These are phyloP conservation scores for Maudiozyma turicensis DNA, from an alignment of 805 yeast genomes.

Conservation along the genomic window DNA sequence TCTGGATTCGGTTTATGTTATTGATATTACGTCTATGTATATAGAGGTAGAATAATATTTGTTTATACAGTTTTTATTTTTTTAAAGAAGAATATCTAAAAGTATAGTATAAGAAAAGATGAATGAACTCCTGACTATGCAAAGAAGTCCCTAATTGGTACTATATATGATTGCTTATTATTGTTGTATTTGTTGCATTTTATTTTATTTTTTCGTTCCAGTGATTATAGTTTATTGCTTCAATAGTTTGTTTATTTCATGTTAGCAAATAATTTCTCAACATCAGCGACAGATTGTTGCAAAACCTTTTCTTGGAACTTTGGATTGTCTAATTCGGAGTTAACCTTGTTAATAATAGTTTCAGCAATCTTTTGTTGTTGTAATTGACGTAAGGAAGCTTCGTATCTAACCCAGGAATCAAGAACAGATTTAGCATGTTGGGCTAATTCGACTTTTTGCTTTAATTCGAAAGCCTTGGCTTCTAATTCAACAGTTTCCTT, in stretches of 20 bases:
- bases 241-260: constrained; percentile 15
- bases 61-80: background rate
- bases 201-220: too few species aligned
- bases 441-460: constrained; percentile 83
- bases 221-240: background rate
- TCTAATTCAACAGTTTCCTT: constrained; percentile 95
- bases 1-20: too few species aligned
- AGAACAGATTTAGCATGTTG: constrained; percentile 87
- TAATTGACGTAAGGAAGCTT: constrained; percentile 88
- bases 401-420: constrained; percentile 99
- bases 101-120: background rate
- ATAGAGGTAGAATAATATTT: background rate
- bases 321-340: constrained; percentile 72
- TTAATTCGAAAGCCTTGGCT: constrained; percentile 86
- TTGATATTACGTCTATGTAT: background rate
- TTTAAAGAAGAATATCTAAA: constrained; percentile 7
- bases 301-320: constrained; percentile 91
- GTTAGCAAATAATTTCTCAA: constrained; percentile 70
- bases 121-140: background rate
- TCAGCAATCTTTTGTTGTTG: constrained; percentile 90
- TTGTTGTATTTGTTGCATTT: too few species aligned
- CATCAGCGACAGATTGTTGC: constrained; percentile 83
- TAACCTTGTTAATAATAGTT: constrained; percentile 79
- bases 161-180: too few species aligned
- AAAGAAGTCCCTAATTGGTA: background rate